phyloP scores from a whole-genome alignment of 116 monocot species.

The Zostera marina region DNA sequence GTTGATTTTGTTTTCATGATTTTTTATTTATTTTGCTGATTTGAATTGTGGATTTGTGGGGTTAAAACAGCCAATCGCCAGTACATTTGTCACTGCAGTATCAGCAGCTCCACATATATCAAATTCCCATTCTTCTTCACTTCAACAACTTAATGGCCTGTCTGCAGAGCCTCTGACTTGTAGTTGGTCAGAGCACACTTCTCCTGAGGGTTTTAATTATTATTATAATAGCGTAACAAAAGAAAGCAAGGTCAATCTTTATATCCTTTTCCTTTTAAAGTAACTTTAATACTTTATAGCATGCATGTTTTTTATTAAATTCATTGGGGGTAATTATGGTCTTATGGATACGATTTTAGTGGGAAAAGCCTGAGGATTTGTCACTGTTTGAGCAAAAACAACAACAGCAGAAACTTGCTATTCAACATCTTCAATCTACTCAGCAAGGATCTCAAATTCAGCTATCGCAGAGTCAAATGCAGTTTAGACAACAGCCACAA shows the following conservation, averaged over 20 bases:
- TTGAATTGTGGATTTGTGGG: background rate
- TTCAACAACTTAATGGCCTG: slow-evolving; percentile 17
- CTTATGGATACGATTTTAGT: slow-evolving; percentile 23
- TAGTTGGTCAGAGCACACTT: slow-evolving; percentile 95
- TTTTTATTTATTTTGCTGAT: background rate
- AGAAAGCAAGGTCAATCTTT: slow-evolving; percentile 72
- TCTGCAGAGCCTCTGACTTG: slow-evolving; percentile 40
- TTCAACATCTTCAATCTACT: slow-evolving; percentile 38
- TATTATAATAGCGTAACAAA: slow-evolving; percentile 80
- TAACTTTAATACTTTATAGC: background rate
- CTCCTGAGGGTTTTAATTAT: slow-evolving; percentile 96
- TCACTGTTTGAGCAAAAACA: slow-evolving; percentile 74
- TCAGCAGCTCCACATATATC: slow-evolving; percentile 20
- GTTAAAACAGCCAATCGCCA: slow-evolving; percentile 16
- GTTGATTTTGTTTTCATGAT: background rate
- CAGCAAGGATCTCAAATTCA: slow-evolving; percentile 52
- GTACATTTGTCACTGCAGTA: slow-evolving; percentile 18
- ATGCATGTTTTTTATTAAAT: background rate
- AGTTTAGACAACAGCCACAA: slow-evolving; percentile 58
- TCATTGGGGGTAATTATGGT: too few species aligned
- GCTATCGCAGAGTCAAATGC: slow-evolving; percentile 51
- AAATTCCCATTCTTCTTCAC: slow-evolving; percentile 18
- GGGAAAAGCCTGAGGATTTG: slow-evolving; percentile 97
- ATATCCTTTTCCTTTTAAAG: background rate
- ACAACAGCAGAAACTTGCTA: slow-evolving; percentile 58